A percentile compares a stretch with the other conserved stretches of the same genome.
These are phyloP conservation scores for Dendrobium huoshanense DNA, from an alignment of 106 monocot species.

Conservation along the genomic window DNA sequence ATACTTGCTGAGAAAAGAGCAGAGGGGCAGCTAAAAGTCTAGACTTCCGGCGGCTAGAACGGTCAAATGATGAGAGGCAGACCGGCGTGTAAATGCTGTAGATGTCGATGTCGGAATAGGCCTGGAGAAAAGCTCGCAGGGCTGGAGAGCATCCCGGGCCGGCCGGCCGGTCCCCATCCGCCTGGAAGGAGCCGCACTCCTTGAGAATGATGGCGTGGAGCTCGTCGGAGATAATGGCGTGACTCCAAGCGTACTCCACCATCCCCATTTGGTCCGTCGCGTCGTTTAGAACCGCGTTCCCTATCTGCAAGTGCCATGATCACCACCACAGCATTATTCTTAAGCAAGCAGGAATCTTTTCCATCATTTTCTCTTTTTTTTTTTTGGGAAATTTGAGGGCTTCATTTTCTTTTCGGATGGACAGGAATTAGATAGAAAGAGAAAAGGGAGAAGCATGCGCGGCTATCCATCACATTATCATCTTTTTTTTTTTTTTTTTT, in stretches of 20 bases:
- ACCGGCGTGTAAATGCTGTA: conserved; percentile 91
- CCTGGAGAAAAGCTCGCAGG: conserved; percentile 38
- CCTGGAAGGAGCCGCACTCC: conserved; percentile 52
- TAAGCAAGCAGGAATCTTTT: too few species aligned
- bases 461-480: not conserved
- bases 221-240: conserved; percentile 90
- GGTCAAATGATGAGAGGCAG: conserved; percentile 47
- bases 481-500: not conserved
- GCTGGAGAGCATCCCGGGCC: conserved; percentile 41
- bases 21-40: conserved; percentile 33
- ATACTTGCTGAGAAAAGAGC: conserved; percentile 53
- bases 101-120: conserved; percentile 71
- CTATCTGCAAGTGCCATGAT: conserved; percentile 44
- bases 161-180: conserved; percentile 3
- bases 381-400: too few species aligned
- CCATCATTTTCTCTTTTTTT: too few species aligned
- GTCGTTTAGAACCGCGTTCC: conserved; percentile 93
- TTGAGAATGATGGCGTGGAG: conserved; percentile 43
- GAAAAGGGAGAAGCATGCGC: too few species aligned
- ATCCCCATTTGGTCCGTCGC: conserved; percentile 76
- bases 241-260: conserved; percentile 96
- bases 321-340: too few species aligned
- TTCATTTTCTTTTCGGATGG: too few species aligned
- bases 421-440: too few species aligned
- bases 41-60: not conserved